Evolutionary conservation across 805 yeast genomes (phyloP), one percentile per base, ranked within the genome.

Genomic region (Alloascoidea hylecoeti): DNA sequence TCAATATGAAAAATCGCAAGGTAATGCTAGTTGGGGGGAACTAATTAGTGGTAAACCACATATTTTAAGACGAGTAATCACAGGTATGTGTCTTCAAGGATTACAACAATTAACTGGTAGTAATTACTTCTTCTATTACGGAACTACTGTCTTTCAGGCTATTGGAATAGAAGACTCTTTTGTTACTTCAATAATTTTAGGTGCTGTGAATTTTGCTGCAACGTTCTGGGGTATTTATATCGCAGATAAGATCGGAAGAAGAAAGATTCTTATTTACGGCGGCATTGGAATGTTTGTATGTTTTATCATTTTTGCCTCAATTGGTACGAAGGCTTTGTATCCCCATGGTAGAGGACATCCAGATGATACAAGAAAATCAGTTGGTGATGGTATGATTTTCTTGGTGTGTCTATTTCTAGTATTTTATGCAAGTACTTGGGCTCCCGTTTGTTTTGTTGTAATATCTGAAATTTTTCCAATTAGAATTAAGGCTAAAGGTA

Each of bases 351-450:
- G 30, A 2, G 15, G 63, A 68, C 5, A 60, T n/a, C n/a, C n/a
- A n/a, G n/a, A n/a, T n/a, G n/a, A n/a, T n/a, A n/a, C n/a, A n/a
- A n/a, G n/a, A n/a, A n/a, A n/a, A n/a, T n/a, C n/a, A n/a, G n/a
- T n/a, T n/a, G n/a, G n/a, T n/a, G n/a, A n/a, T n/a, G n/a, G n/a
- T n/a, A n/a, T 69, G 49, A 65, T 73, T 49, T 74, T 73, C 16
- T 67, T 70, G 47, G 56, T 64, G 3, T 72, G 74, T 55, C 44
- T 70, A 43, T 83, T 78, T 53, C 76, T 83, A 46, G 75, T 77
- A 39, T 76, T 77, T 54, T 79, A 79, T 61, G 94, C 92, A 5
- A 66, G 82, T 3, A 71, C 89, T 16, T 83, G 92, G 89, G 89
- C 89, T 54, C 86, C 92, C 32, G 73, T 71, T 43, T 75, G 72